Base-by-base conservation (phyloP, 2,329 filamentous ascomycete genomes). In the Talaromyces rugulosus region DNA sequence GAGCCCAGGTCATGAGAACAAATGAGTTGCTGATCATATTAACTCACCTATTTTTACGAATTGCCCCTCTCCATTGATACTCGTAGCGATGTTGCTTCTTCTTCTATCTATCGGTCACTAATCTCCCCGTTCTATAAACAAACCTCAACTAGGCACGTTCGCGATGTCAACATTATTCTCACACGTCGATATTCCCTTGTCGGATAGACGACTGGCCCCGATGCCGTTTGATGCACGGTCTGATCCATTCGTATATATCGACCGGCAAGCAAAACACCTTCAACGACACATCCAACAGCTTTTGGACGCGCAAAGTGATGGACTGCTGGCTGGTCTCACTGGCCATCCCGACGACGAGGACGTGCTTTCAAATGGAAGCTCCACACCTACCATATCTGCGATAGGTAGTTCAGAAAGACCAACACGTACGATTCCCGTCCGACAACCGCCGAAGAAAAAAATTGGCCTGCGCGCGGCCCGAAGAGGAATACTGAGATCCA, bases 281-380 rank as follows among this genome's bases (percentile, higher is more conserved):
- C 80, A 87, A 68, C 78, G 79, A 58, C 82, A 84, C 63, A 77
- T 88, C 9, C 85, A 88, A 70, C 77, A 78, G 61, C 74, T 87
- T 11, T 81, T 88, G 27, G 85, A 88, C 71, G 83, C 83, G 9
- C 85, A 88, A 70, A 82, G 83, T 34, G 83, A 86, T 66, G 84
- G 82, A 18, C 75, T 88, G 33, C 75, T 82, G 47, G 78, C 80
- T 54, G 82, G 81, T 3, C 71, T 84, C 3, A 72, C 74, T 12
- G 73, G 72, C 12, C 71, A 75, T 30, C 68, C 50, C 28, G 44
- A 50, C 12, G 56, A 65, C 33, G 79, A 84, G 64, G 80, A 82
- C 62, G 63, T 47, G 23, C 55, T 58, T 1, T 83, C 82, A 1
- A 81, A 78, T 36, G 79, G 79, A 47, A 85, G 80, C 65, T 69